A percentile compares a stretch with the other conserved stretches of the same genome.
Evolutionary conservation across 2,329 filamentous ascomycete species (phyloP).

Genomic region (Trichoderma polysporum): DNA sequence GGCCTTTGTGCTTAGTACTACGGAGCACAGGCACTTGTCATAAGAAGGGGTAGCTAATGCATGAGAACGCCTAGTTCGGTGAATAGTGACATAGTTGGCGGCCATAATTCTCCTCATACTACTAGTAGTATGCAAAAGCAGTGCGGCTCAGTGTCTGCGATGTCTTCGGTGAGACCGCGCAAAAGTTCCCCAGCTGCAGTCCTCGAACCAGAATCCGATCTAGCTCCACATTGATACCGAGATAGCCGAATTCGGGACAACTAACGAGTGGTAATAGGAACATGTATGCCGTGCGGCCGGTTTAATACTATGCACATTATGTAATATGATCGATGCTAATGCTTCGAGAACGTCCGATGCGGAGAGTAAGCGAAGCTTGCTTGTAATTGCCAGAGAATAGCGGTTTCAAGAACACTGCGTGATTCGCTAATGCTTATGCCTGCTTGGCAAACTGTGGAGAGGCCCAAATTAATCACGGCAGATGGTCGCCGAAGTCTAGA

Average conservation of each 20-base stretch:
- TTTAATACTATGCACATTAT: background rate
- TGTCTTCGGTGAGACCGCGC: conserved; percentile 3
- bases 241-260: background rate
- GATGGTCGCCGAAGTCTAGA: background rate
- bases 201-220: background rate
- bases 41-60: background rate
- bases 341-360: background rate
- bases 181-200: background rate
- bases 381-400: background rate
- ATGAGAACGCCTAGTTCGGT: background rate
- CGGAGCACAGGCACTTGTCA: background rate
- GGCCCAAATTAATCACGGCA: background rate
- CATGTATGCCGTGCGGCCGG: background rate
- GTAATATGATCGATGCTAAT: background rate
- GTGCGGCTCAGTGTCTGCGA: background rate
- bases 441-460: background rate
- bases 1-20: background rate
- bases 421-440: background rate
- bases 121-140: background rate
- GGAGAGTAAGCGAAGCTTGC: background rate
- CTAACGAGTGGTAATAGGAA: background rate
- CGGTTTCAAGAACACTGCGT: background rate
- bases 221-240: background rate
- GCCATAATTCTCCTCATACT: background rate
- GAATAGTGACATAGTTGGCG: background rate